These are phyloP conservation scores for Akanthomyces dipterigenus DNA, from an alignment of 2,329 filamentous ascomycete species.

Conservation along the genomic window DNA sequence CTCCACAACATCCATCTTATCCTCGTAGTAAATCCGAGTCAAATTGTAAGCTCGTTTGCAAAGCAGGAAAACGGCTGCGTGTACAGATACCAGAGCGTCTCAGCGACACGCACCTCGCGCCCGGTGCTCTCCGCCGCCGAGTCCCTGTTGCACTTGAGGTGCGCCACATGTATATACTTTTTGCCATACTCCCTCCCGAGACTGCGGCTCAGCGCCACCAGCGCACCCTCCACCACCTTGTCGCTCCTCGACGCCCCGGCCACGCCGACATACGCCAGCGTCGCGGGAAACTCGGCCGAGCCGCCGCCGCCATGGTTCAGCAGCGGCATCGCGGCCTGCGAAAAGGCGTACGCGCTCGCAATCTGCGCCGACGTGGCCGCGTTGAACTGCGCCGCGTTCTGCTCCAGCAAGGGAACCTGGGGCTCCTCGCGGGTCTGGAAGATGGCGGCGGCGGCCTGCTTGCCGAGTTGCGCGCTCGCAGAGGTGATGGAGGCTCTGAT, in stretches of 20 bases:
- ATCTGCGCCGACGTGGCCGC: neutral
- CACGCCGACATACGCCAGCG: neutral
- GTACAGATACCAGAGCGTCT: constrained; percentile 9
- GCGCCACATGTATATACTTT: constrained; percentile 6
- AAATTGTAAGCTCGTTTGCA: constrained; percentile 4
- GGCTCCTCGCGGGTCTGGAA: neutral
- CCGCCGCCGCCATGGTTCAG: neutral
- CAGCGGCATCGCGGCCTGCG: constrained; percentile 5
- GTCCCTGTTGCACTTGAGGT: neutral
- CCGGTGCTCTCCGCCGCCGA: neutral
- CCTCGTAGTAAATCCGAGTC: neutral
- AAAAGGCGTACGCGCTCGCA: constrained; percentile 6
- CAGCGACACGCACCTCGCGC: neutral
- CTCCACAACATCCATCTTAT: no score
- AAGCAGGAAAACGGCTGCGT: constrained; percentile 11
- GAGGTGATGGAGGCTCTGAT: neutral
- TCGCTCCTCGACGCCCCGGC: neutral
- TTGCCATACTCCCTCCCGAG: constrained; percentile 5
- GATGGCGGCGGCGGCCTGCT: constrained; percentile 7
- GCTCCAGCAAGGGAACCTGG: neutral
- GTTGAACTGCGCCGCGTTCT: neutral
- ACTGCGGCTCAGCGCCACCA: constrained; percentile 12
- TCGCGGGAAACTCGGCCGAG: neutral
- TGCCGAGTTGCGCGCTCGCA: neutral
- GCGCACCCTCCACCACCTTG: constrained; percentile 2